phyloP scores from a whole-genome alignment of 805 yeast species.

The Candida caryicola region DNA sequence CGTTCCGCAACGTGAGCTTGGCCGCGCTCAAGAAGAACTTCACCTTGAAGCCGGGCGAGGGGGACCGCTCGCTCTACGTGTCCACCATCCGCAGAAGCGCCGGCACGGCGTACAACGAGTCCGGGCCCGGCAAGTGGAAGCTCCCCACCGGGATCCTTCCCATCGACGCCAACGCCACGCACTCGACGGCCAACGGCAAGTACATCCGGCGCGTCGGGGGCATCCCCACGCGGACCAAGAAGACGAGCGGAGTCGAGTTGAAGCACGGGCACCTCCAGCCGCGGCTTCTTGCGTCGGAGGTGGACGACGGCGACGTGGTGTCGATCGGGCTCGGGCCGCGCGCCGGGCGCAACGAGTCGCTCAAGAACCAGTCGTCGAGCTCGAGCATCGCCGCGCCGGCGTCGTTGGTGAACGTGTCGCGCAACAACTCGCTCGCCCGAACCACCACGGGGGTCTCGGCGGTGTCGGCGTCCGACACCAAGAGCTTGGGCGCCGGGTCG shows the following conservation, averaged over 20 bases:
- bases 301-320: conserved; percentile 56
- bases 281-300: conserved; percentile 69
- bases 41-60: conserved; percentile 45
- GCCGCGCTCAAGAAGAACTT: conserved; percentile 36
- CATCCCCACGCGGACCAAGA: conserved; percentile 18
- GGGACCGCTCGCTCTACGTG: conserved; percentile 52
- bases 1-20: conserved; percentile 35
- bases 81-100: conserved; percentile 40
- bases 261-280: conserved; percentile 64
- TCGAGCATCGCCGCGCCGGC: conserved; percentile 14
- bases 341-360: conserved; percentile 3
- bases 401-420: conserved; percentile 15
- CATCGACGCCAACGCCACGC: conserved; percentile 22
- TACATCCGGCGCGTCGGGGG: conserved; percentile 25
- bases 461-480: conserved; percentile 12
- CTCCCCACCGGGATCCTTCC: conserved; percentile 57
- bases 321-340: conserved; percentile 8
- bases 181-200: conserved; percentile 15
- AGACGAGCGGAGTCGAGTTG: conserved; percentile 49
- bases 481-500: conserved; percentile 18
- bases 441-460: conserved; percentile 29
- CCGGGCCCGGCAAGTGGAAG: conserved; percentile 46
- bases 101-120: conserved; percentile 49
- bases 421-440: conserved; percentile 29
- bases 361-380: conserved; percentile 8